These are phyloP conservation scores for Viridothelium virens DNA, from an alignment of 495 filamentous ascomycete genomes.

Conservation along the genomic window DNA sequence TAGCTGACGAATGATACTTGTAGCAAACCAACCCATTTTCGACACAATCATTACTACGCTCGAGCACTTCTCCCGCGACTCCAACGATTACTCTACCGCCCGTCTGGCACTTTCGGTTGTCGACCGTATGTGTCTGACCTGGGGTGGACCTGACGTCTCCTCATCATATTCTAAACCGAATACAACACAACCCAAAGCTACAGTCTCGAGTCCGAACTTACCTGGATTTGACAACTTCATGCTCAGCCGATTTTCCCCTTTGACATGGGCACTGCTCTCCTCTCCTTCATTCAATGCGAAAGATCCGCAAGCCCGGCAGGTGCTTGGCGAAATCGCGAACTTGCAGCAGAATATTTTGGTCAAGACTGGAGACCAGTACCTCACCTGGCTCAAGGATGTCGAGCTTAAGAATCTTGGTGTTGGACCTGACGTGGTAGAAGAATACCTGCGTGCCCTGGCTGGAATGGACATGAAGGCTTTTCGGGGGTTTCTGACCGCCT, in stretches of 20 bases:
- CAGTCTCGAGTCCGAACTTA: slow-evolving; percentile 44
- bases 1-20: slow-evolving; percentile 1
- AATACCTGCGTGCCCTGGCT: slow-evolving; percentile 23
- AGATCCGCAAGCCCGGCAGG: slow-evolving; percentile 77
- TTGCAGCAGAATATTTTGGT: slow-evolving; percentile 80
- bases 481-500: slow-evolving; percentile 32
- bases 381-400: slow-evolving; percentile 50
- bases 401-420: slow-evolving; percentile 47
- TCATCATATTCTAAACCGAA: slow-evolving; percentile 37
- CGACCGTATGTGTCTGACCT: slow-evolving; percentile 64
- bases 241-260: slow-evolving; percentile 74
- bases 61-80: slow-evolving; percentile 71
- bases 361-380: slow-evolving; percentile 66
- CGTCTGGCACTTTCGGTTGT: slow-evolving; percentile 80
- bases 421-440: slow-evolving; percentile 13
- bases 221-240: slow-evolving; percentile 91
- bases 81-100: slow-evolving; percentile 65
- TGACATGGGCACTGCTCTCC: slow-evolving; percentile 77
- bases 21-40: slow-evolving; percentile 78
- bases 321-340: slow-evolving; percentile 72
- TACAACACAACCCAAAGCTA: slow-evolving; percentile 33
- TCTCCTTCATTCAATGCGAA: slow-evolving; percentile 67
- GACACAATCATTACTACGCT: slow-evolving; percentile 76
- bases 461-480: slow-evolving; percentile 30
- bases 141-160: slow-evolving; percentile 73